These are phyloP conservation scores for Paramecium primaurelia DNA, from an alignment of 73 alveolate genomes.

Conservation along the genomic window DNA sequence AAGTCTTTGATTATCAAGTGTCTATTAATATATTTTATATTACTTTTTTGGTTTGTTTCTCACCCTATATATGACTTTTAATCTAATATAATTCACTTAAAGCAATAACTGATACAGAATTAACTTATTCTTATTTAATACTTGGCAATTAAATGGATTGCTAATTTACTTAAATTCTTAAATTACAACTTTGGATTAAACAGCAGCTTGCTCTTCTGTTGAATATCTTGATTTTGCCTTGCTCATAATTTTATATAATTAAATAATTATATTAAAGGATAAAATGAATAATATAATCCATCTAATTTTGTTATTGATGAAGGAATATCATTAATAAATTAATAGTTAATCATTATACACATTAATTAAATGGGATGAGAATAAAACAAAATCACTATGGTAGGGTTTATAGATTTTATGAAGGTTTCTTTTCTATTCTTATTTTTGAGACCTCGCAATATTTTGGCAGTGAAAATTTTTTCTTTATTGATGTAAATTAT, in stretches of 20 bases:
- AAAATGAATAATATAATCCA: neutral
- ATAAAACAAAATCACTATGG: neutral
- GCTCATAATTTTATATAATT: neutral
- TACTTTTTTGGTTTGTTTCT: neutral
- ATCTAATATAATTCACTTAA: neutral
- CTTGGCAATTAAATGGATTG: neutral
- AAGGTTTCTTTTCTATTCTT: constrained; percentile 19
- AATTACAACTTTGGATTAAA: neutral
- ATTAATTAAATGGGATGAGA: neutral
- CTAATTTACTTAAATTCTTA: neutral
- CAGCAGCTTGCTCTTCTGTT: neutral
- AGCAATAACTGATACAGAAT: constrained; percentile 11
- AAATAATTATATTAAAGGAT: neutral
- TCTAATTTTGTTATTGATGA: neutral
- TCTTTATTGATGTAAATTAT: constrained; percentile 21
- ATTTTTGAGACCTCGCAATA: constrained; percentile 51
- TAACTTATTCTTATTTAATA: neutral
- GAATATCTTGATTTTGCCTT: neutral
- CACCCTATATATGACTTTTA: neutral
- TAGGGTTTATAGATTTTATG: neutral
- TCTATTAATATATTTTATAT: neutral
- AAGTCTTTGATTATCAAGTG: neutral
- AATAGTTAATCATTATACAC: neutral
- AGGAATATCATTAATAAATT: neutral
- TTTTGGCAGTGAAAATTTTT: constrained; percentile 46